Percentiles rank a stretch among this genome's conserved stretches.
These are phyloP conservation scores for Pyrus pyrifolia DNA, from an alignment of 306 rosid genomes.

Conservation along the genomic window DNA sequence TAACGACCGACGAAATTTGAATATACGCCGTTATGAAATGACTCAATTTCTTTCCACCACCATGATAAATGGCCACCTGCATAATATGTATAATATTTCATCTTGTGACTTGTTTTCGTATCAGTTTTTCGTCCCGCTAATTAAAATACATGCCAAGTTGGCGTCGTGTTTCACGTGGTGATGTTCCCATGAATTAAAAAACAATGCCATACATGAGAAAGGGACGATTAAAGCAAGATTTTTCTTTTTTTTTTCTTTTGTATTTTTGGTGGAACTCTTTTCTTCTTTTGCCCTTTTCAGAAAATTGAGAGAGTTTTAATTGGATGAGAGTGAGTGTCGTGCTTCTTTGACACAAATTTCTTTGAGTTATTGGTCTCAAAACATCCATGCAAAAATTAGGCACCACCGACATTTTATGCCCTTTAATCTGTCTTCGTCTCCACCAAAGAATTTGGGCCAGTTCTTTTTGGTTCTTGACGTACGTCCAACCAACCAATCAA, in stretches of 20 bases:
- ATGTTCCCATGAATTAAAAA: not conserved
- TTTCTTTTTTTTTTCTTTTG: not conserved
- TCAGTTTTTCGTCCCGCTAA: not conserved
- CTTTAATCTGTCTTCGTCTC: not conserved
- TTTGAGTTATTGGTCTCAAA: not conserved
- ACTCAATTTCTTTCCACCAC: too few relatives aligned
- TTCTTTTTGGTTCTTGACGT: not conserved
- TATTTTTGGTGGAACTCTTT: not conserved
- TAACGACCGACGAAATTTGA: accelerated
- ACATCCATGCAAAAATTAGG: not conserved
- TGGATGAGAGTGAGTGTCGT: not conserved
- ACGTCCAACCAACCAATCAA: not conserved
- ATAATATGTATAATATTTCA: too few relatives aligned
- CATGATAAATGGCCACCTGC: too few relatives aligned
- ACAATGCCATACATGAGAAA: not conserved
- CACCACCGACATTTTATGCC: not conserved
- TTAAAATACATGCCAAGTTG: not conserved
- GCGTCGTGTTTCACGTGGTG: not conserved
- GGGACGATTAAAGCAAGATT: not conserved
- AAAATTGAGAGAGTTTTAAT: not conserved
- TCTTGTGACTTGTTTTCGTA: too few relatives aligned
- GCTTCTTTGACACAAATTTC: not conserved
- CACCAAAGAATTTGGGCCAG: not conserved
- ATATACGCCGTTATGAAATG: too few relatives aligned
- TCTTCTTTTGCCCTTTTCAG: not conserved